phyloP scores from a whole-genome alignment of 1,139 yeast genomes.

The Fermentozyma sake region DNA sequence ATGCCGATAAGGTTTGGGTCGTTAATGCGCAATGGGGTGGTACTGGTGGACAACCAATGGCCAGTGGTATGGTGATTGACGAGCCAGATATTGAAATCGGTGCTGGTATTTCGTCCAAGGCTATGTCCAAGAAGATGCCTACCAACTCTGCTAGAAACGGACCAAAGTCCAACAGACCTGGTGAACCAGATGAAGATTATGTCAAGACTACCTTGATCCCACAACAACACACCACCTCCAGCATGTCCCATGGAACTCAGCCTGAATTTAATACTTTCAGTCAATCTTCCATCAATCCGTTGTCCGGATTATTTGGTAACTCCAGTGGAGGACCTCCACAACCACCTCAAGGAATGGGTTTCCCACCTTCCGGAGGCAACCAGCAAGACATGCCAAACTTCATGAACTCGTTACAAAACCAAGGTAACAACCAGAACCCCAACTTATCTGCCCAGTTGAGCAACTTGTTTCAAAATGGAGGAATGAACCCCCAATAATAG shows the following conservation, averaged over 20 bases:
- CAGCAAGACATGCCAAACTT: constrained; percentile 12
- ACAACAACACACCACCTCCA: constrained; percentile 16
- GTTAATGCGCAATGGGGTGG: constrained; percentile 96
- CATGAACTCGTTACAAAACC: constrained; percentile 9
- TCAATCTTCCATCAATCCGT: constrained; percentile 44
- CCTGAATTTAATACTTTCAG: constrained; percentile 34
- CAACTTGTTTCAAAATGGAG: constrained; percentile 28
- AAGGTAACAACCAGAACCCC: constrained; percentile 17
- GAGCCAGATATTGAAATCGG: constrained; percentile 98
- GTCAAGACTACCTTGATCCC: constrained; percentile 34
- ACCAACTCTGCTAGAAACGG: constrained; percentile 84
- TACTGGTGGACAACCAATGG: constrained; percentile 84
- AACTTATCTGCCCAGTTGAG: constrained; percentile 36
- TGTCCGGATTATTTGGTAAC: constrained; percentile 45
- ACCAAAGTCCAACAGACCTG: constrained; percentile 72
- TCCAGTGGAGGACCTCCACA: constrained; percentile 10
- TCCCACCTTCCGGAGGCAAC: constrained; percentile 12
- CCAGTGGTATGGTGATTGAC: constrained; percentile 79
- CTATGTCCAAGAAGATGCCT: constrained; percentile 84
- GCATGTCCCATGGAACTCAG: constrained; percentile 25
- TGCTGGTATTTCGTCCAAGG: constrained; percentile 88
- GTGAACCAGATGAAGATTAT: constrained; percentile 49
- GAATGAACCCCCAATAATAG: constrained; percentile 5
- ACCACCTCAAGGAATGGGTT: constrained; percentile 12
- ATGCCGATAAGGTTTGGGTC: constrained; percentile 89